Conservation (phyloP, 768 basidiomycete species). For the Kwoniella pini region DNA sequence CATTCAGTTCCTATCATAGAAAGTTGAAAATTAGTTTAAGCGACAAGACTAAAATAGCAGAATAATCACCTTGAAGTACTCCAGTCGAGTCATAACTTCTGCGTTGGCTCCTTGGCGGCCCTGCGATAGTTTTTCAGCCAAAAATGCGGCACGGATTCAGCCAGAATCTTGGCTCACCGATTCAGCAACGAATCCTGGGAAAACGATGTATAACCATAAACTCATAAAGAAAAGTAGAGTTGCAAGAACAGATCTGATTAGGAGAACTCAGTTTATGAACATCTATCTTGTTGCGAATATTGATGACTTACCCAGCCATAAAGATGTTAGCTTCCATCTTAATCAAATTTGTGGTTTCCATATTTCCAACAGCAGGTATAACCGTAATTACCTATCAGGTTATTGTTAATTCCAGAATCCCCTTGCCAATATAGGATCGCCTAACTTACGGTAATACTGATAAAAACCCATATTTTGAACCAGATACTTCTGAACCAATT, state of each 20-base stretch:
- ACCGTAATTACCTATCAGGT: constrained; percentile 23
- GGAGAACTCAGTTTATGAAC: not conserved
- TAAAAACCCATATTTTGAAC: constrained; percentile 61
- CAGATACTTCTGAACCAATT: constrained; percentile 40
- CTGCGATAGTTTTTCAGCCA: not conserved
- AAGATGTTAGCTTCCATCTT: constrained; percentile 45
- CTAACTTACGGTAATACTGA: constrained; percentile 84
- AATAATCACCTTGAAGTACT: constrained; percentile 36
- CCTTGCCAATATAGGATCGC: too few species aligned
- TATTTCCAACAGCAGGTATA: constrained; percentile 21
- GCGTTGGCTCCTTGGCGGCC: constrained; percentile 42
- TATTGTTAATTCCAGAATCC: too few species aligned
- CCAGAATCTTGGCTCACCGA: constrained; percentile 18
- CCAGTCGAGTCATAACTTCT: constrained; percentile 38
- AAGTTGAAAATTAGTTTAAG: not conserved
- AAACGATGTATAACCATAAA: constrained; percentile 31
- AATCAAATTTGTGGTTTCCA: constrained; percentile 31
- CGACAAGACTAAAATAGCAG: not conserved
- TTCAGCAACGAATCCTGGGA: constrained; percentile 44
- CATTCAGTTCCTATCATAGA: constrained; percentile 28
- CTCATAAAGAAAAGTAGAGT: constrained; percentile 19
- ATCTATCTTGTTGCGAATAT: not conserved
- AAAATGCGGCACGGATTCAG: not conserved
- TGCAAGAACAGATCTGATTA: constrained; percentile 25
- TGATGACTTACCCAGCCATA: constrained; percentile 28